Base-by-base conservation (phyloP, 2,329 filamentous ascomycete species). In the Penicillium sp. region DNA sequence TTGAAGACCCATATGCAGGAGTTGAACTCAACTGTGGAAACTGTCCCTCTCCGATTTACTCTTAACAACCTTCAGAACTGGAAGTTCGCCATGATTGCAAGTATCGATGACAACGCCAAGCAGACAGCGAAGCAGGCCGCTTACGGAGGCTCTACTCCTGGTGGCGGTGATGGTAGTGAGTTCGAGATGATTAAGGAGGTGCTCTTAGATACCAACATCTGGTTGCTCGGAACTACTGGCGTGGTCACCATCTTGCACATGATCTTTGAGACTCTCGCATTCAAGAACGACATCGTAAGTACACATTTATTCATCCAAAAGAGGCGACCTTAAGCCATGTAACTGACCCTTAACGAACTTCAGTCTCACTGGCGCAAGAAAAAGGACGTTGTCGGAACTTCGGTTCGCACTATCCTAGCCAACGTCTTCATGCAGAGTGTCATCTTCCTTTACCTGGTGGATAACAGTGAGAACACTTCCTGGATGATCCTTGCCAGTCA, bases 401-500 rank as follows among this genome's bases (percentile, higher is more conserved):
- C 93, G 1, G 91, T 99, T 63, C 92, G 95, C 61, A 96, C 94
- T 35, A 99, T 99, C 73, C 83, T 99, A 61, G 93, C 92, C 75
- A 99, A 98, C 73, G 93, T 98, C 65, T 93, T 98, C 78, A 99
- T 99, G 95, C 95, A 99, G 79, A 78, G 85, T 7, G 85, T 98
- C 73, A 97, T 99, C 78, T 96, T 99, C 85, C 85, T 99, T 50
- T 99, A 99, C 79, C 86, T 99, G 31, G 82, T 99, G 71, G 95
- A 99, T 81, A 98, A 99, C 82, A 96, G 93, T 68, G 93, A 97
- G 62, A 96, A 95, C 76, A 99, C 95, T 0, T 96, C 91, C 67
- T 99, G 94, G 94, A 98, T 99, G 93, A 98, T 99, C 70, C 83
- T 99, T 21, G 93, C 93, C 55, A 91, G 92, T 11, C 95, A 99